Percentiles rank a stretch among this genome's conserved stretches.
Evolutionary conservation across 2,329 filamentous ascomycete genomes (phyloP).

Genomic region (Fusarium luffae): DNA sequence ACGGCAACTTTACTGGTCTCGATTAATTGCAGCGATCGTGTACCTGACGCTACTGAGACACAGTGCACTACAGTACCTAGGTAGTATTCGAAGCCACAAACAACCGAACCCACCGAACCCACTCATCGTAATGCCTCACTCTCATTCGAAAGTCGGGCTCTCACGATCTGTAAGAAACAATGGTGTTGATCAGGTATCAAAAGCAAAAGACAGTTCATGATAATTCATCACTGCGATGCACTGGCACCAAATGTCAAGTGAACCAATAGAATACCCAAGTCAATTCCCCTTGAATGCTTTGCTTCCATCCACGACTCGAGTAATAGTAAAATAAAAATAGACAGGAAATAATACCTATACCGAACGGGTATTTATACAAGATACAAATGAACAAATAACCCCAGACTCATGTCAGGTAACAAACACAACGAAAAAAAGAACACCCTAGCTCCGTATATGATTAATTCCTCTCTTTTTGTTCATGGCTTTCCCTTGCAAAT

Average conservation of each 20-base stretch:
- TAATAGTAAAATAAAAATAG: constrained; percentile 10
- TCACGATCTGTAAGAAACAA: neutral
- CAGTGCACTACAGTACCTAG: neutral
- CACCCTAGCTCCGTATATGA: constrained; percentile 42
- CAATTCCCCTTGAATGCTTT: constrained; percentile 15
- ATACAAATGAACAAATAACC: constrained; percentile 6
- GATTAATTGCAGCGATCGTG: neutral
- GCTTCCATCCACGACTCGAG: constrained; percentile 12
- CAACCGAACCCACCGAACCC: neutral
- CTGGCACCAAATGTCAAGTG: fast-evolving
- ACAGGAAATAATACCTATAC: constrained; percentile 15
- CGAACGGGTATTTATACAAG: constrained; percentile 39
- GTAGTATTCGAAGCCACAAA: neutral
- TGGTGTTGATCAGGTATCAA: neutral
- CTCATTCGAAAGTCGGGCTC: neutral
- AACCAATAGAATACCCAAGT: constrained; percentile 21
- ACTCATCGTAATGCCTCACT: neutral
- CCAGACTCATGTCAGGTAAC: constrained; percentile 12
- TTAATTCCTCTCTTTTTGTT: constrained; percentile 8
- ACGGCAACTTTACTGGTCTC: neutral
- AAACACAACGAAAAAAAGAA: constrained; percentile 22
- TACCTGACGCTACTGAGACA: neutral
- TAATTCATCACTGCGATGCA: neutral
- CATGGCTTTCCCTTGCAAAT: constrained; percentile 15
- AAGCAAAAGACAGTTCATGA: neutral